These are phyloP conservation scores for Helichrysum umbraculigerum DNA, from an alignment of 129 eudicot genomes.

Conservation along the genomic window DNA sequence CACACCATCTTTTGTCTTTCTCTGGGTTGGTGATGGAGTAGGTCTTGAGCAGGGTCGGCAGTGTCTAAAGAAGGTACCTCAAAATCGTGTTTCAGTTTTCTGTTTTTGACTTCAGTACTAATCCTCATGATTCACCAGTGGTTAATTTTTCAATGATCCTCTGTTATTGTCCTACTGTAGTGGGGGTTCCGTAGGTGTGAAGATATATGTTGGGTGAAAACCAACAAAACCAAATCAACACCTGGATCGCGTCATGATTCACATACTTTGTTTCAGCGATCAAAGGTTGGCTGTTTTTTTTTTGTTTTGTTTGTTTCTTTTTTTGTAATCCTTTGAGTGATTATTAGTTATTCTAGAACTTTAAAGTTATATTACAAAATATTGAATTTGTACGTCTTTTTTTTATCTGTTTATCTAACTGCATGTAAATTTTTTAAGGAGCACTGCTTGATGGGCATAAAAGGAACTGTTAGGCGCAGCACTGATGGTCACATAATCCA, in stretches of 20 bases:
- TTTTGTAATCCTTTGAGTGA: not conserved
- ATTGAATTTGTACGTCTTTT: not conserved
- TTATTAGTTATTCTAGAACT: not conserved
- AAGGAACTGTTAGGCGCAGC: conserved; percentile 98
- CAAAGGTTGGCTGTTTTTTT: conserved; percentile 59
- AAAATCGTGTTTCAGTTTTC: not conserved
- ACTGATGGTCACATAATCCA: conserved; percentile 98
- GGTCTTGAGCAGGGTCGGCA: conserved; percentile 99
- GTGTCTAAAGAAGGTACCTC: conserved; percentile 85
- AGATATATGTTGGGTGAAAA: conserved; percentile 99
- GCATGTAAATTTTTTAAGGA: conserved; percentile 48
- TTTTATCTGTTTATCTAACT: not conserved
- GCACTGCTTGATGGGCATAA: conserved; percentile 98
- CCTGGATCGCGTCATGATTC: conserved; percentile 98
- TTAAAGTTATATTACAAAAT: too few species aligned
- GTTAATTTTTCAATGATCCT: not conserved
- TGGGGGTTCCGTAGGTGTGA: conserved; percentile 99
- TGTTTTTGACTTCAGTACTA: not conserved
- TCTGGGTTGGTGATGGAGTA: conserved; percentile 99
- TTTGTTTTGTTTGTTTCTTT: not conserved
- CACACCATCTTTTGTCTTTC: conserved; percentile 93
- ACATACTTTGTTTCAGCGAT: conserved; percentile 90
- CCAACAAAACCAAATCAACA: conserved; percentile 87
- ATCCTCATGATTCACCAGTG: not conserved
- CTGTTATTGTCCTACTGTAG: conserved; percentile 42